Evolutionary conservation across 2,329 filamentous ascomycete genomes (phyloP), one percentile per base, ranked within the genome.

Genomic region (Lachnellula hyalina): DNA sequence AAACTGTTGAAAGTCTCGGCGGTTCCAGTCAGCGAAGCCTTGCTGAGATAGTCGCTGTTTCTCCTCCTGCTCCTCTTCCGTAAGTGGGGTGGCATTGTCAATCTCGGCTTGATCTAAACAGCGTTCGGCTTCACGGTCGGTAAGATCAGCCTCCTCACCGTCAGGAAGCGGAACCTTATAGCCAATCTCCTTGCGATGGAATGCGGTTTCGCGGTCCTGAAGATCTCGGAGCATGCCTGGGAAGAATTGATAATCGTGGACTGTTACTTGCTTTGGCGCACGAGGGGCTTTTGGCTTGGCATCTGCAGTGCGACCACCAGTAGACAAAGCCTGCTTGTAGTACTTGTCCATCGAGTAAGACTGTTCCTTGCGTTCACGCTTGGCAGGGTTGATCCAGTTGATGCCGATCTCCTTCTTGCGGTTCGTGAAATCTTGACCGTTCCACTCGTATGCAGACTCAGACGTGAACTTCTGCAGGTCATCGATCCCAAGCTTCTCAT

Each of bases 341-440:
- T 99, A 99, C 72, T 96, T 96, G 71, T 99, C 95, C 77, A 99
- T 96, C 0, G 93, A 96, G 71, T 99, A 99, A 5, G 90, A 91
- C 70, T 96, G 91, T 68, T 97, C 93, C 72, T 97, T 99, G 67
- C 94, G 89, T 75, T 99, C 95, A 72, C 94, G 92, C 78, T 99
- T 99, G 15, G 93, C 86, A 2, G 94, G 95, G 66, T 99, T 96
- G 75, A 99, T 99, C 95, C 95, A 99, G 67, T 79, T 92, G 61
- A 96, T 82, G 48, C 90, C 90, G 60, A 96, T 90, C 49, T 96
- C 90, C 72, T 95, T 96, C 75, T 95, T 95, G 68, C 86, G 83
- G 55, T 88, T 89, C 51, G 91, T 89, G 70, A 99, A 99, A 66
- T 93, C 93, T 73, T 97, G 87, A 47, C 94, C 94, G 61, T 99